Evolutionary conservation across 78 protist species (phyloP).

Genomic region (Polysphondylium violaceum): DNA sequence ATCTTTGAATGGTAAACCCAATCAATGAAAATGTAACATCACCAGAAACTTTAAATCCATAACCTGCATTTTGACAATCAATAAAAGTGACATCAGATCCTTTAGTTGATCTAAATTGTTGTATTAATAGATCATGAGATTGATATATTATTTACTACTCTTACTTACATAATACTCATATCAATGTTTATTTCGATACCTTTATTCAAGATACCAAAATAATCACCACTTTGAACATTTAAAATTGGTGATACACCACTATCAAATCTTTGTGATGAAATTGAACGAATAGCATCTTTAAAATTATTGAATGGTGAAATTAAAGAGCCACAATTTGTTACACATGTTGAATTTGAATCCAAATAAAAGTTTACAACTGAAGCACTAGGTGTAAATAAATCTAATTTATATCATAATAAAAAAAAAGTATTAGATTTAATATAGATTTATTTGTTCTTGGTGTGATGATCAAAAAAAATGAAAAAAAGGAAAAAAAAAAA

Average conservation of each 20-base stretch:
- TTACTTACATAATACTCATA: too few relatives aligned
- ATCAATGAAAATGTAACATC: neutral
- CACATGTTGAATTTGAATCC: neutral
- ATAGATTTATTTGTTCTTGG: neutral
- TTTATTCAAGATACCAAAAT: neutral
- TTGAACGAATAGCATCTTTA: neutral
- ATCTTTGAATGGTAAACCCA: neutral
- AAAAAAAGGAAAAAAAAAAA: neutral
- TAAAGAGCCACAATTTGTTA: neutral
- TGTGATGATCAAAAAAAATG: neutral
- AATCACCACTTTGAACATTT: neutral
- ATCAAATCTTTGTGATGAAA: too few relatives aligned
- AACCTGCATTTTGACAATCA: neutral
- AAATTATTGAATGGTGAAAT: neutral
- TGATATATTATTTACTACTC: too few relatives aligned
- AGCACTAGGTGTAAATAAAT: too few relatives aligned
- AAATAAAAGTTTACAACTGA: neutral
- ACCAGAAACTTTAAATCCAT: neutral
- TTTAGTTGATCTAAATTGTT: neutral
- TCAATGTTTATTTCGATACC: neutral
- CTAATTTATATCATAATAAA: too few relatives aligned
- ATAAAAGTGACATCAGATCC: neutral
- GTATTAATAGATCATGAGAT: too few relatives aligned
- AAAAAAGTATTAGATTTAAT: too few relatives aligned
- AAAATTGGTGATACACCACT: neutral